Percentiles rank a stretch among this genome's conserved stretches.
Conservation (phyloP, 108 stramenopile genomes). For the Stephanodiscus triporus region DNA sequence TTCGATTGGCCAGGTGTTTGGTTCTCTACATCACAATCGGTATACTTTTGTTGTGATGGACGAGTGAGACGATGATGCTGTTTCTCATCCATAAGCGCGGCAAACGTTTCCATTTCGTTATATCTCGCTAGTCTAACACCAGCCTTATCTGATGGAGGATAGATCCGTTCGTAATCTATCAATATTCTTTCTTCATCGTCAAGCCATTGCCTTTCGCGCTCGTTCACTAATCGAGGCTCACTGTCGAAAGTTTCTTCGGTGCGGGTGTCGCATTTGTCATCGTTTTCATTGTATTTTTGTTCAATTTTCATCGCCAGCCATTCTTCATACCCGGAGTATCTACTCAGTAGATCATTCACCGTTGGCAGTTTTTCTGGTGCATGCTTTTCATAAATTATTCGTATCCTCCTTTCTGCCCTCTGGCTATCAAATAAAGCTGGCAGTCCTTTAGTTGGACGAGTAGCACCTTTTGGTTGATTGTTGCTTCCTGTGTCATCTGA, state of each 20-base stretch:
- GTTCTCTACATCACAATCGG: constrained; percentile 21
- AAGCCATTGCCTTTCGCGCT: constrained; percentile 8
- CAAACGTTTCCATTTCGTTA: constrained; percentile 46
- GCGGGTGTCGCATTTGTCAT: too few species aligned
- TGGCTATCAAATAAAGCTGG: too few species aligned
- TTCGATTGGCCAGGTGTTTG: constrained; percentile 10
- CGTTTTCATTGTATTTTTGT: too few species aligned
- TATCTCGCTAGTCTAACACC: constrained; percentile 39
- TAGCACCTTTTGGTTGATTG: neutral
- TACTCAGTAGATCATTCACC: too few species aligned
- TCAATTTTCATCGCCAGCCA: too few species aligned
- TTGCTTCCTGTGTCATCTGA: neutral
- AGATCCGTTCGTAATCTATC: constrained; percentile 54
- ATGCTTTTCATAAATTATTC: too few species aligned
- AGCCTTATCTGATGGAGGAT: constrained; percentile 41
- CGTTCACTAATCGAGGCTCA: neutral
- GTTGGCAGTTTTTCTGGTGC: too few species aligned
- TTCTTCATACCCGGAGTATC: too few species aligned
- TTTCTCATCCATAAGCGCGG: constrained; percentile 34
- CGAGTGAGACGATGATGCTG: constrained; percentile 42
- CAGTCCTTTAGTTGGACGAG: too few species aligned
- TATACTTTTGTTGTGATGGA: constrained; percentile 41
- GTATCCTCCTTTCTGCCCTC: too few species aligned
- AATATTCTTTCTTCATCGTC: constrained; percentile 45
- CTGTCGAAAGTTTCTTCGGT: constrained; percentile 22